Conservation (phyloP, 495 filamentous ascomycete species). For the Evernia prunastri region DNA sequence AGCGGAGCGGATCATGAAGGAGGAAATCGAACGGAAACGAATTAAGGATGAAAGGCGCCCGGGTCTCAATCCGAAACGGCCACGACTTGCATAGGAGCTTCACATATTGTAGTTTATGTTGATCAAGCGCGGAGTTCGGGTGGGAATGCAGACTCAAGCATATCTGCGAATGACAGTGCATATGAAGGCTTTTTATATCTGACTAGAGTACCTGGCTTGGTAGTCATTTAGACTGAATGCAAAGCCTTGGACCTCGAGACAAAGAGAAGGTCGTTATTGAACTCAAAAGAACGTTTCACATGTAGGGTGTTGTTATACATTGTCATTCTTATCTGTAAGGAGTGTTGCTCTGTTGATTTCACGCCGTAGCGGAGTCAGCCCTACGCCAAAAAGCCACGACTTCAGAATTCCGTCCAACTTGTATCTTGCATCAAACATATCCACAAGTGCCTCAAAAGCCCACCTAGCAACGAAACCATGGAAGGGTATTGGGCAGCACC, state of each 20-base stretch:
- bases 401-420: not conserved
- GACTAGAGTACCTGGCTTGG: not conserved
- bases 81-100: slow-evolving; percentile 8
- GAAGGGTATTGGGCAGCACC: slow-evolving; percentile 66
- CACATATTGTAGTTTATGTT: not conserved
- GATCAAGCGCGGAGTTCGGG: slow-evolving; percentile 13
- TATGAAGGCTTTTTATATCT: not conserved
- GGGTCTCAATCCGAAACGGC: slow-evolving; percentile 26
- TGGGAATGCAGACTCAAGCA: not conserved
- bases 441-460: not conserved
- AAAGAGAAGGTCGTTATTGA: no score
- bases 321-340: no score
- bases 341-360: not conserved
- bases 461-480: slow-evolving; percentile 31
- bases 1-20: slow-evolving; percentile 86
- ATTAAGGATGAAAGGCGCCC: slow-evolving; percentile 37
- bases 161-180: not conserved
- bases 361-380: not conserved
- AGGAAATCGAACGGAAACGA: slow-evolving; percentile 70
- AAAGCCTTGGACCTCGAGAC: no score
- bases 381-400: slow-evolving; percentile 3
- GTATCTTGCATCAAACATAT: not conserved
- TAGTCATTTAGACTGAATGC: not conserved
- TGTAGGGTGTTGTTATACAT: no score
- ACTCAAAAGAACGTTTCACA: not conserved